phyloP scores from a whole-genome alignment of 495 filamentous ascomycete genomes.

The Neurospora sp. region DNA sequence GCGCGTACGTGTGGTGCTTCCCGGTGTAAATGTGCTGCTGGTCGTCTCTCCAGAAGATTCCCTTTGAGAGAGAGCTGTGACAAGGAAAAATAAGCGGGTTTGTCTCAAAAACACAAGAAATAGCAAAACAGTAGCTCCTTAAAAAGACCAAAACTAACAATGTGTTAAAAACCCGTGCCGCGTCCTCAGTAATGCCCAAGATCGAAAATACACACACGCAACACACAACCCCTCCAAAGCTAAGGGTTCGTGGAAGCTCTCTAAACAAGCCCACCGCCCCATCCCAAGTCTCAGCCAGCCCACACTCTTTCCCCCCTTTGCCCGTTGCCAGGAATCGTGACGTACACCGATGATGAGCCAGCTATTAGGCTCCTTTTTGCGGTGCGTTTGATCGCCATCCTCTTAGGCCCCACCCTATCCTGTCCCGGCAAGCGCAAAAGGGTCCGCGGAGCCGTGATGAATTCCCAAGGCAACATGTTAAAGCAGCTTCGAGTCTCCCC shows the following conservation, averaged over 20 bases:
- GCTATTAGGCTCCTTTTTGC: not conserved
- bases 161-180: slow-evolving; percentile 1
- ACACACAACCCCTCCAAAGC: not conserved
- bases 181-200: slow-evolving; percentile 23
- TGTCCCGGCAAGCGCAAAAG: not conserved
- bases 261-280: slow-evolving; percentile 8
- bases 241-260: slow-evolving; percentile 1
- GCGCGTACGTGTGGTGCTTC: not conserved
- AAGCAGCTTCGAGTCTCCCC: not conserved
- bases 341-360: not conserved
- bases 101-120: not conserved
- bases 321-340: not conserved
- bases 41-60: not conserved
- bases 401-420: not conserved
- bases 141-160: not conserved
- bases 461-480: not conserved
- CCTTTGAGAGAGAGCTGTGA: not conserved
- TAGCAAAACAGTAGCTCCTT: not conserved
- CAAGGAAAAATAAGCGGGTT: not conserved
- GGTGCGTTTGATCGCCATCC: not conserved
- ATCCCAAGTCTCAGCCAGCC: slow-evolving; percentile 3
- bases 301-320: not conserved
- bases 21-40: not conserved
- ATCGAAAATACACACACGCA: slow-evolving; percentile 20
- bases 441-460: not conserved